Evolutionary conservation across 2,329 filamentous ascomycete species (phyloP), one percentile per base, ranked within the genome.

Genomic region (Pseudocercospora pini-densiflorae): DNA sequence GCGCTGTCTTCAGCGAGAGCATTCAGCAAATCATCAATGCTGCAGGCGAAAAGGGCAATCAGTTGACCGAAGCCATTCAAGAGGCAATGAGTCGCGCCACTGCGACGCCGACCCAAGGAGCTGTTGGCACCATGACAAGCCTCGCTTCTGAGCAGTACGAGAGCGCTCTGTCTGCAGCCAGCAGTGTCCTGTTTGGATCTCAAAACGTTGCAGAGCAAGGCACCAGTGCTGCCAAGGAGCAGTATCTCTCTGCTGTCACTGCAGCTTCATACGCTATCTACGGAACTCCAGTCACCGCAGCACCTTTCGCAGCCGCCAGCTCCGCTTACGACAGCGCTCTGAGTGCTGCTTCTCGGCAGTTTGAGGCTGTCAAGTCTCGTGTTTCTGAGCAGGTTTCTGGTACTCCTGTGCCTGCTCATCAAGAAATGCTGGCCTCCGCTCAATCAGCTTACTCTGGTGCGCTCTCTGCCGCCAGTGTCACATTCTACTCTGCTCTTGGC

Each of bases 361-460:
- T 92, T 71, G 85, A 85, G 0, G 87, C 87, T 23, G 91, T 90
- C 9, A 87, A 89, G 72, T 90, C 90, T 0, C 83, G 87, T 27
- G 83, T 91, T 1, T 92, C 90, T 1, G 86, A 83, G 3, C 86
- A 92, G 72, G 85, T 92, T 45, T 88, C 87, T 29, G 90, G 90
- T 33, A 88, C 88, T 24, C 87, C 90, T 1, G 87, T 90, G 73
- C 90, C 91, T 7, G 84, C 87, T 3, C 89, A 93, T 68, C 83
- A 92, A 71, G 83, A 92, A 68, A 86, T 93, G 76, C 81, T 92
- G 12, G 86, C 89, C 8, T 91, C 90, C 0, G 86, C 91, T 9
- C 89, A 89, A 8, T 85, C 83, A 5, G 90, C 87, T 1, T 93
- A 92, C 74, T 89, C 89, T 36, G 85, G 86, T 33, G 89, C 90